Evolutionary conservation across 148 eudicot genomes (phyloP).

Genomic region (Silene latifolia): DNA sequence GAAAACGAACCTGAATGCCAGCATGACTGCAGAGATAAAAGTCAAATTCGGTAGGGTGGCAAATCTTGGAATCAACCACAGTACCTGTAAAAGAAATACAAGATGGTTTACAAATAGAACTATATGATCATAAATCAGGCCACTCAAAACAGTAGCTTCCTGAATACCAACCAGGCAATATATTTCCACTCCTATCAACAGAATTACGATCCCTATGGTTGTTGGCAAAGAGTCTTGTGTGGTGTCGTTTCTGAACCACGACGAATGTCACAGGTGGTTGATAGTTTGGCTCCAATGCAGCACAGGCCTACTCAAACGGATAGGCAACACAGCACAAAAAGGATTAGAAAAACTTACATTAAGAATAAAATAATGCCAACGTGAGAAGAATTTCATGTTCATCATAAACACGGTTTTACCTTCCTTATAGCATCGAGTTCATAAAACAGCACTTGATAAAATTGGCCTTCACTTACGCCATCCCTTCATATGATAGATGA

Average conservation of each 20-base stretch:
- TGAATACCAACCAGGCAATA: constrained; percentile 55
- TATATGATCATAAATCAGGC: neutral
- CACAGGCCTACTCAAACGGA: constrained; percentile 55
- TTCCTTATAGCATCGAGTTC: constrained; percentile 79
- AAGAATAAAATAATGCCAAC: neutral
- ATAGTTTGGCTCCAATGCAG: constrained; percentile 78
- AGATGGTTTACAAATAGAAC: neutral
- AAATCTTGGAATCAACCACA: constrained; percentile 86
- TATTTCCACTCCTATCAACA: constrained; percentile 67
- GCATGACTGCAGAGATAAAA: constrained; percentile 97
- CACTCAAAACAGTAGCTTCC: neutral
- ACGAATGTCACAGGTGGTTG: constrained; percentile 94
- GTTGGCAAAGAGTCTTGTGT: constrained; percentile 78
- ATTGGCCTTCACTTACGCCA: constrained; percentile 89
- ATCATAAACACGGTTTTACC: constrained; percentile 32
- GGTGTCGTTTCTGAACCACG: constrained; percentile 90
- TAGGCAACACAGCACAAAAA: neutral
- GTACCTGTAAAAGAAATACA: constrained; percentile 49
- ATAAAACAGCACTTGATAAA: constrained; percentile 69
- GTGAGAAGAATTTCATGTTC: neutral
- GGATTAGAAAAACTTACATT: neutral
- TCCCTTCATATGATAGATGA: constrained; percentile 38
- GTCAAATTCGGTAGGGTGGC: constrained; percentile 96
- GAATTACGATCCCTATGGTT: constrained; percentile 53
- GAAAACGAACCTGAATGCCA: constrained; percentile 64